Base-by-base conservation (phyloP, 1,284 basidiomycete genomes). In the Cutaneotrichosporon sp. region DNA sequence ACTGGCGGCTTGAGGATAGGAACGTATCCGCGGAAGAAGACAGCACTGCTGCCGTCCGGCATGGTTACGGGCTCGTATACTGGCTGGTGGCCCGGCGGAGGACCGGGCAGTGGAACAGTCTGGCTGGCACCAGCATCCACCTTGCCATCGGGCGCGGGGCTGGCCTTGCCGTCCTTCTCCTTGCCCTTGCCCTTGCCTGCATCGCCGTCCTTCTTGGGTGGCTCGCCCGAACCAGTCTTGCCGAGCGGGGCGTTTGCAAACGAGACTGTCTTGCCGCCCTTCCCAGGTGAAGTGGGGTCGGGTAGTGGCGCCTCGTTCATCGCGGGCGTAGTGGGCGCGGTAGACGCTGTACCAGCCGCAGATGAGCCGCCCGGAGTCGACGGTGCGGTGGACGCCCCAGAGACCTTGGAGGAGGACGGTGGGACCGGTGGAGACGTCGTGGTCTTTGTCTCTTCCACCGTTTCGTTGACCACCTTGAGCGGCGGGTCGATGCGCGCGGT, bases 21-120 rank as follows among this genome's bases (percentile, higher is more conserved):
- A 7, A 42, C 34, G 56, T 53, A n/a, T 50, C 54, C 47, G 58
- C 50, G 54, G 33, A 53, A 34, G 14, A 22, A 24, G 11, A 53
- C 20, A 10, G 51, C 51, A 4, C 10, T 38, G 34, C 20, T 38
- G 4, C 51, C 51, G 22, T 53, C 51, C 11, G 34, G 29, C 20
- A 53, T 20, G 20, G 22, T 53, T 7, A 38, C 34, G 22, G 34
- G 33, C 34, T 53, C 51, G 34, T 24, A 36, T 13, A 53, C 11
- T 2, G 51, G 22, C 4, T 38, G 22, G 16, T 24, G 11, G 51
- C 62, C 34, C 42, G 56, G 46, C 27, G 31, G 25, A 8, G 59
- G 33, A 18, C 47, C 43, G 42, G 58, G 33, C 36, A 52, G 22
- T 2, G 43, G 22, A 16, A 47, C 8, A 2, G 20, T 33, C 16